Conservation (phyloP, 352 stramenopile species). For the Elongisporangium senticosum region DNA sequence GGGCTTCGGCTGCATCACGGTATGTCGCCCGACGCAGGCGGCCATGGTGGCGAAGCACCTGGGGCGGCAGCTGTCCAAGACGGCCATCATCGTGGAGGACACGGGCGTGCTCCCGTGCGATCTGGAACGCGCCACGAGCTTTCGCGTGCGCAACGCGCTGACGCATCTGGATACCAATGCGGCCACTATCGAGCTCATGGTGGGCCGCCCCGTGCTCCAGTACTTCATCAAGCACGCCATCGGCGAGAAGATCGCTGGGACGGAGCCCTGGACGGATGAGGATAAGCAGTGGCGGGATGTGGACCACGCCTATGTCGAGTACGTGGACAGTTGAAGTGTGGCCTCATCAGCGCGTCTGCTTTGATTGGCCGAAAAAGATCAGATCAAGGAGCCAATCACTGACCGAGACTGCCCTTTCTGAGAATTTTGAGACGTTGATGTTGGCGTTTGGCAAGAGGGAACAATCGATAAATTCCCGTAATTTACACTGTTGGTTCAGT, state of each 20-base stretch:
- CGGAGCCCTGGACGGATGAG: constrained; percentile 52
- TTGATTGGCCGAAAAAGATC: background rate
- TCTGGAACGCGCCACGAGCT: constrained; percentile 59
- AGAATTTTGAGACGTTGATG: background rate
- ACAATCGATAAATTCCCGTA: background rate
- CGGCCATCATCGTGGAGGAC: constrained; percentile 66
- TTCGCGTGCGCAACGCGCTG: constrained; percentile 53
- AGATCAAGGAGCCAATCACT: background rate
- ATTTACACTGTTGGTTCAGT: background rate
- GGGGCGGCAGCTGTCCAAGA: constrained; percentile 47
- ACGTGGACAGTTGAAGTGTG: constrained; percentile 41
- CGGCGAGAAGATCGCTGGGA: constrained; percentile 46
- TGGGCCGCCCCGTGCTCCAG: constrained; percentile 55
- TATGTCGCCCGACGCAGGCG: constrained; percentile 61
- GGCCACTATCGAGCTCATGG: constrained; percentile 57
- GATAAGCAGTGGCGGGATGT: constrained; percentile 57
- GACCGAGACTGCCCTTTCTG: background rate
- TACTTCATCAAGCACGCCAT: constrained; percentile 61
- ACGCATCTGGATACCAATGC: constrained; percentile 19
- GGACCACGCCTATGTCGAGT: constrained; percentile 71
- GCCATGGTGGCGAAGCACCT: constrained; percentile 73
- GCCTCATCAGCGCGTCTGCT: background rate
- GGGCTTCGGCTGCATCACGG: constrained; percentile 62
- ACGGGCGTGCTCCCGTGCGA: constrained; percentile 61
- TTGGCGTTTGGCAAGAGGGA: background rate